Conservation (phyloP, 768 basidiomycete genomes). For the Tulasnella sp. region DNA sequence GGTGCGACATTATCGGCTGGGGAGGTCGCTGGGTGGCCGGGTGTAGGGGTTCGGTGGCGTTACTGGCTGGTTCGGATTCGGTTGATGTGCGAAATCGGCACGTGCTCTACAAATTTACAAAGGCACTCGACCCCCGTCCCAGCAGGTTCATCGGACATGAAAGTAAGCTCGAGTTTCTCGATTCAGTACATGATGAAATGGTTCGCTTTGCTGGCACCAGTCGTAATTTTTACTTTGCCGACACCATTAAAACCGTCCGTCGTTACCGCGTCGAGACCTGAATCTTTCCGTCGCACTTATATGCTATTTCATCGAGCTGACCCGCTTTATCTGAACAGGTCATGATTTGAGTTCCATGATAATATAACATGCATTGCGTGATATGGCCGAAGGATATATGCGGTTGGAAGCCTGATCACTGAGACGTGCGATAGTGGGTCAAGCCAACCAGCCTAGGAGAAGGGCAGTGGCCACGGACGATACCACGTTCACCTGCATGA, state of each 20-base stretch:
- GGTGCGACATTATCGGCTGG: too few relatives aligned
- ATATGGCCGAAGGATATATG: too few relatives aligned
- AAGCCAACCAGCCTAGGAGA: slow-evolving; percentile 28
- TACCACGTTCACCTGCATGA: slow-evolving; percentile 33
- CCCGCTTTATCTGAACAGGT: too few relatives aligned
- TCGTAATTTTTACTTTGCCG: not conserved
- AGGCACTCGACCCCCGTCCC: not conserved
- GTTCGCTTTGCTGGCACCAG: slow-evolving; percentile 6
- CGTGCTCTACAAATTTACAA: not conserved
- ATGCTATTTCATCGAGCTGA: too few relatives aligned
- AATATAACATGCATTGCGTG: not conserved
- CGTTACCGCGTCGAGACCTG: not conserved
- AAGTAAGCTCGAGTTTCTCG: not conserved
- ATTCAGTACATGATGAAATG: not conserved
- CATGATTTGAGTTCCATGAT: too few relatives aligned
- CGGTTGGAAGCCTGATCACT: too few relatives aligned
- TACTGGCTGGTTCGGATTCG: not conserved
- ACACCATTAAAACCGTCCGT: not conserved
- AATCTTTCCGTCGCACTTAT: not conserved
- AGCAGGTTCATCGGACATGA: not conserved
- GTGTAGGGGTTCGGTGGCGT: not conserved
- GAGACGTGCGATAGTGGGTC: not conserved
- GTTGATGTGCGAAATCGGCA: not conserved
- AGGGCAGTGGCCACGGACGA: slow-evolving; percentile 33
- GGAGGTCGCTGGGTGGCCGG: not conserved